Evolutionary conservation across 345 rosid genomes (phyloP).

Genomic region (Aethionema arabicum): DNA sequence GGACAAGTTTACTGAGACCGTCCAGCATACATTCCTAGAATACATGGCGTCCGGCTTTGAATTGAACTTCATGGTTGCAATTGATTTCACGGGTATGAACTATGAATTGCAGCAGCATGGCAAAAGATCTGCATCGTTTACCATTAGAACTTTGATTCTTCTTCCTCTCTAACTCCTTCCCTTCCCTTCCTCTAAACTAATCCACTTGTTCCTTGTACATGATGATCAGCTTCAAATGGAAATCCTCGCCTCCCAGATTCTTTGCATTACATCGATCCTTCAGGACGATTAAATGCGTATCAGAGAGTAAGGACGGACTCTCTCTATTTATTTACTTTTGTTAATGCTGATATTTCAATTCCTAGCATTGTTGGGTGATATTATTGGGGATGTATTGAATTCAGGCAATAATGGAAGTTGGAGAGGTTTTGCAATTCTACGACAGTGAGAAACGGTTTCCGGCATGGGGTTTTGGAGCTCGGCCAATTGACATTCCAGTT

Average conservation of each 20-base stretch:
- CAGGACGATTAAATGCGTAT: constrained; percentile 70
- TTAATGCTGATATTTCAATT: not conserved
- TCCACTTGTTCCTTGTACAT: constrained; percentile 14
- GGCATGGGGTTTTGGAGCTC: constrained; percentile 99
- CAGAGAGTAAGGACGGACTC: constrained; percentile 51
- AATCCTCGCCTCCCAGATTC: constrained; percentile 90
- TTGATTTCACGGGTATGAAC: constrained; percentile 85
- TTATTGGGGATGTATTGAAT: not conserved
- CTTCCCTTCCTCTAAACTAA: constrained; percentile 13
- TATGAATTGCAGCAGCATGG: not conserved
- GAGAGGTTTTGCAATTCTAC: constrained; percentile 87
- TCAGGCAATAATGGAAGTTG: constrained; percentile 87
- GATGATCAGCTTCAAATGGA: constrained; percentile 80
- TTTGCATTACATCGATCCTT: constrained; percentile 74
- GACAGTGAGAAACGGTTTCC: constrained; percentile 80
- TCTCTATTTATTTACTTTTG: not conserved
- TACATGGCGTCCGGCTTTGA: constrained; percentile 82
- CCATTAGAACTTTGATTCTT: not conserved
- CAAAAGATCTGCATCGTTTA: not conserved
- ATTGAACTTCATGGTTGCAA: constrained; percentile 91
- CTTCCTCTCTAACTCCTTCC: not conserved
- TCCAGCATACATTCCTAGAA: constrained; percentile 74
- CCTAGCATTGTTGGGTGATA: not conserved
- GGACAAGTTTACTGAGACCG: constrained; percentile 65
- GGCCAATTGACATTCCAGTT: constrained; percentile 95